Percentiles rank a stretch among this genome's conserved stretches.
Conservation (phyloP, 495 filamentous ascomycete genomes). For the Aspergillus homomorphus region DNA sequence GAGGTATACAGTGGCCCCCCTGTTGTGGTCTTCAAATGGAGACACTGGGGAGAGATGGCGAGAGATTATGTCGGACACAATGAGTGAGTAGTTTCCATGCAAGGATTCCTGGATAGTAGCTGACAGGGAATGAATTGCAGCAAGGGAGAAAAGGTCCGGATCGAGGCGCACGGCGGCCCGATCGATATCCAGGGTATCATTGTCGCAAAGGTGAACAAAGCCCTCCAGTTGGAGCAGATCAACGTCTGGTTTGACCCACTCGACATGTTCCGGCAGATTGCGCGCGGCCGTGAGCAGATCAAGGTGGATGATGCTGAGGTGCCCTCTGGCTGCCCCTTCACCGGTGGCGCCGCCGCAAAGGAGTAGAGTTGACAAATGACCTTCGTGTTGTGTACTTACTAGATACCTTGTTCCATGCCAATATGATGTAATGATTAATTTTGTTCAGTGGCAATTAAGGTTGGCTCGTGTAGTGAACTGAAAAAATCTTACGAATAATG, state of each 20-base stretch:
- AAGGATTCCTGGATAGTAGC: not conserved
- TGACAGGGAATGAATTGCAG: slow-evolving; percentile 24
- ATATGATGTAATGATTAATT: not conserved
- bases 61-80: slow-evolving; percentile 62
- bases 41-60: slow-evolving; percentile 64
- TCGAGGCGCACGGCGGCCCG: slow-evolving; percentile 37
- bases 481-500: too few relatives aligned
- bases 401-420: not conserved
- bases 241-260: slow-evolving; percentile 64
- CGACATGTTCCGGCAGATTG: slow-evolving; percentile 66
- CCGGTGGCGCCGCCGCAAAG: not conserved
- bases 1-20: slow-evolving; percentile 64
- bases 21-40: slow-evolving; percentile 57
- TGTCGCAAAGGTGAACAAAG: slow-evolving; percentile 57
- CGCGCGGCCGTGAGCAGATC: slow-evolving; percentile 1
- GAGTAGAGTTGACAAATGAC: not conserved
- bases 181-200: slow-evolving; percentile 52
- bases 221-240: slow-evolving; percentile 51
- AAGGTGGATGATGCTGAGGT: not conserved
- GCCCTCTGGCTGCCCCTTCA: not conserved
- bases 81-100: slow-evolving; percentile 38
- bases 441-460: too few relatives aligned
- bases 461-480: too few relatives aligned
- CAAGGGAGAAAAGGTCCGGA: slow-evolving; percentile 56
- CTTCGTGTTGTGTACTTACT: not conserved